Conservation (phyloP, 179 eudicot genomes). For the Amaranthus tricolor region DNA sequence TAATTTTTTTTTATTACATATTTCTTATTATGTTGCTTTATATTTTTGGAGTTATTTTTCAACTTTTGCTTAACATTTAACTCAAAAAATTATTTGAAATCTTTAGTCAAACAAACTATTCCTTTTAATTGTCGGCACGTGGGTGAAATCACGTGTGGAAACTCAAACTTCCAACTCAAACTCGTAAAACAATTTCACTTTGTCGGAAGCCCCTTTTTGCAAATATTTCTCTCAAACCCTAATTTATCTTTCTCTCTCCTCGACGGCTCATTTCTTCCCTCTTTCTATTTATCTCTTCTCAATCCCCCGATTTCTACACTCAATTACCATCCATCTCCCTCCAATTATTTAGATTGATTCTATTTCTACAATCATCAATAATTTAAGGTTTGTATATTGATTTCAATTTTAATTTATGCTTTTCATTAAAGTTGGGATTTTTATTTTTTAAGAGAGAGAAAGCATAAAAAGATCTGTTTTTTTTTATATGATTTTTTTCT, state of each 20-base stretch:
- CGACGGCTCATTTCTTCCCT: constrained; percentile 20
- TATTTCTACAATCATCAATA: constrained; percentile 10
- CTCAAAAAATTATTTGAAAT: too few relatives aligned
- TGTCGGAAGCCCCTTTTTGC: constrained; percentile 33
- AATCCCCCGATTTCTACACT: constrained; percentile 15
- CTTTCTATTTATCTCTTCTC: not conserved
- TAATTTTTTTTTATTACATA: too few relatives aligned
- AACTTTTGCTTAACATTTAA: too few relatives aligned
- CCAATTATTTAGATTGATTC: not conserved
- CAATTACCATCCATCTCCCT: constrained; percentile 14
- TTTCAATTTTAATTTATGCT: constrained; percentile 11
- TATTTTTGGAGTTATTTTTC: too few relatives aligned
- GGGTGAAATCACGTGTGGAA: not conserved
- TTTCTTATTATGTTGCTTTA: too few relatives aligned
- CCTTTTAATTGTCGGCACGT: not conserved
- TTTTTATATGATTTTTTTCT: not conserved
- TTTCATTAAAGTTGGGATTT: constrained; percentile 13
- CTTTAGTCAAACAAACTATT: too few relatives aligned
- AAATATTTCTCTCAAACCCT: constrained; percentile 37
- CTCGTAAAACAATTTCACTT: constrained; percentile 10
- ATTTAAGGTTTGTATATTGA: constrained; percentile 25
- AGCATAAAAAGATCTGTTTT: constrained; percentile 5
- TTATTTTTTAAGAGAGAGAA: not conserved
- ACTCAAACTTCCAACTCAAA: not conserved
- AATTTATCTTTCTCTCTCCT: constrained; percentile 26